Percentiles rank a stretch among this genome's conserved stretches.
These are phyloP conservation scores for Peronospora belbahrii DNA, from an alignment of 352 stramenopile genomes.

Conservation along the genomic window DNA sequence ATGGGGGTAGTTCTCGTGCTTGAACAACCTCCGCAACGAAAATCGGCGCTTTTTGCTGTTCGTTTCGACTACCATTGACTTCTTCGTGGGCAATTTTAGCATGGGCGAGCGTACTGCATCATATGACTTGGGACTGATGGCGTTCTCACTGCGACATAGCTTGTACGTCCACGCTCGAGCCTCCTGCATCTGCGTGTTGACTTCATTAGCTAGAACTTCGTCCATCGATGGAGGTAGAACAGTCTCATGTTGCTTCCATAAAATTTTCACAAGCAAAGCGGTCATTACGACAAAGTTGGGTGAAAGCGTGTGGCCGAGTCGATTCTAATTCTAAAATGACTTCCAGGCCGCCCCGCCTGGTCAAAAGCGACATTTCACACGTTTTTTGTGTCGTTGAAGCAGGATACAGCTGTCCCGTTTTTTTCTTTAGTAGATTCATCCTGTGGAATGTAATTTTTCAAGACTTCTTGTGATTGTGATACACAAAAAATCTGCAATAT, in stretches of 20 bases:
- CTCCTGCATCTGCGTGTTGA: slow-evolving; percentile 9
- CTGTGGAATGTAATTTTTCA: too few species aligned
- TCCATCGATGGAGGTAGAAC: not conserved
- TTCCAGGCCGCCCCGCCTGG: not conserved
- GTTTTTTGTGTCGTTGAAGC: slow-evolving; percentile 7
- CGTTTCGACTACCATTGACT: slow-evolving; percentile 11
- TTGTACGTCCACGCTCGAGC: slow-evolving; percentile 19
- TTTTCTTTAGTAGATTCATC: too few species aligned
- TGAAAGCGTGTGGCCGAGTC: not conserved
- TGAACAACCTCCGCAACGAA: slow-evolving; percentile 27
- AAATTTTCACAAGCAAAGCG: slow-evolving; percentile 14
- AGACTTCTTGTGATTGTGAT: not conserved
- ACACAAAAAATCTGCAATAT: not conserved
- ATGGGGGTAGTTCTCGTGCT: slow-evolving; percentile 13
- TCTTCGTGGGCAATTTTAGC: not conserved
- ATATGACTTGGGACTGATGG: slow-evolving; percentile 4
- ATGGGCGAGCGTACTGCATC: slow-evolving; percentile 2
- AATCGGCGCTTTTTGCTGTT: slow-evolving; percentile 28
- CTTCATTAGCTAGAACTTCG: slow-evolving; percentile 1
- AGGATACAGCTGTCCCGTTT: too few species aligned
- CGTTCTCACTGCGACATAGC: slow-evolving; percentile 12
- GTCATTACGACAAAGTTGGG: not conserved
- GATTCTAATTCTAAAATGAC: slow-evolving; percentile 21
- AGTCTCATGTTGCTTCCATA: slow-evolving; percentile 14
- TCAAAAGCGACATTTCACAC: slow-evolving; percentile 11